phyloP scores from a whole-genome alignment of 352 stramenopile genomes.

The Globisporangium nodosum region DNA sequence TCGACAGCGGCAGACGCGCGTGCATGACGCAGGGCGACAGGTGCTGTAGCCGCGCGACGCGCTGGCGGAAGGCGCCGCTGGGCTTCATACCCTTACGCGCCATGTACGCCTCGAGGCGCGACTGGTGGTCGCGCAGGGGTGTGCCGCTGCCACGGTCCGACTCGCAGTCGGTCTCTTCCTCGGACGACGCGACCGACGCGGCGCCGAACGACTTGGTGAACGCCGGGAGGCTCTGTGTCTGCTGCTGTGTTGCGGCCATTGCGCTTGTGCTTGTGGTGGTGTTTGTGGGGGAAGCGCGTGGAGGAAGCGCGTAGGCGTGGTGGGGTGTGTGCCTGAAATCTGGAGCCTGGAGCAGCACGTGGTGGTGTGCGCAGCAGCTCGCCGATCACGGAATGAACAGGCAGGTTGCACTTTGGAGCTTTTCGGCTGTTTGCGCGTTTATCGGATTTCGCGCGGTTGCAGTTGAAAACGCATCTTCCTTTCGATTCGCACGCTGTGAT shows the following conservation, averaged over 20 bases:
- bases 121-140: conserved; percentile 36
- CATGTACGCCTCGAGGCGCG: conserved; percentile 45
- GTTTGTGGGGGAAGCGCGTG: not conserved
- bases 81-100: conserved; percentile 16
- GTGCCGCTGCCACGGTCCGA: conserved; percentile 46
- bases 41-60: conserved; percentile 4
- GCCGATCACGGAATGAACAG: conserved; percentile 35
- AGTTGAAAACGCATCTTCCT: conserved; percentile 3
- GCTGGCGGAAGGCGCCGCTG: conserved; percentile 20
- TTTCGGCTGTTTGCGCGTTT: not conserved
- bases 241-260: conserved; percentile 7
- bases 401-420: not conserved
- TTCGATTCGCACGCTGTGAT: conserved; percentile 1
- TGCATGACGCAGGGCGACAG: conserved; percentile 7
- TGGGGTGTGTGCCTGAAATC: too few relatives aligned
- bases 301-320: not conserved
- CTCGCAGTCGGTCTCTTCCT: conserved; percentile 68
- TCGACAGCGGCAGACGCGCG: not conserved
- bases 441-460: not conserved
- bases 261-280: not conserved
- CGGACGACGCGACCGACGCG: conserved; percentile 36
- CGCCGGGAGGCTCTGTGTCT: conserved; percentile 34
- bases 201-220: conserved; percentile 11
- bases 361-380: not conserved
- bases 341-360: too few relatives aligned